Evolutionary conservation across 1,139 yeast genomes (phyloP).

Genomic region (Lodderomyces orthopsilosis): DNA sequence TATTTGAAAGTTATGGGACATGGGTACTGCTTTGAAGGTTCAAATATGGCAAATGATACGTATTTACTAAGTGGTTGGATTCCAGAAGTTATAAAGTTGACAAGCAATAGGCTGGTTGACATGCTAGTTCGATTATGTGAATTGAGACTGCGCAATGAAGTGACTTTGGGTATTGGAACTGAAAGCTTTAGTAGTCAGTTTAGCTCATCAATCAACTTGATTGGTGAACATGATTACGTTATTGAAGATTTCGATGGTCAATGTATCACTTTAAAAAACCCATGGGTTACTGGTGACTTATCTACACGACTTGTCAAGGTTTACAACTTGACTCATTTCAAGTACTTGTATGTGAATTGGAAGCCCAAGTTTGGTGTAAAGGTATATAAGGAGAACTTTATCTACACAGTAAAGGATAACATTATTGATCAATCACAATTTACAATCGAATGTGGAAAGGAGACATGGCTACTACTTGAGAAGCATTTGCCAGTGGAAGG

Average conservation of each 20-base stretch:
- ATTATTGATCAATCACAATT: constrained; percentile 50
- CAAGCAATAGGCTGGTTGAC: constrained; percentile 23
- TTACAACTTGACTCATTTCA: constrained; percentile 46
- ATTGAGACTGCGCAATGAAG: constrained; percentile 27
- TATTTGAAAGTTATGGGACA: constrained; percentile 59
- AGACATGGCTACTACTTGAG: constrained; percentile 54
- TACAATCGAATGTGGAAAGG: constrained; percentile 26
- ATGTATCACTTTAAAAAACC: constrained; percentile 30
- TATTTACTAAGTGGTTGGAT: constrained; percentile 68
- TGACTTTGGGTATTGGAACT: constrained; percentile 68
- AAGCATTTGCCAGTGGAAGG: constrained; percentile 23
- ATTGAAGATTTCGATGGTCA: constrained; percentile 15
- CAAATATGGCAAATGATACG: constrained; percentile 77
- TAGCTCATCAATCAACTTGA: constrained; percentile 36
- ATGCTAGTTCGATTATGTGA: constrained; percentile 32
- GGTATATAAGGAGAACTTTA: constrained; percentile 31
- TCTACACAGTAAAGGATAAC: constrained; percentile 19
- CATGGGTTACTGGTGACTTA: constrained; percentile 19
- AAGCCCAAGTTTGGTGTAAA: constrained; percentile 30
- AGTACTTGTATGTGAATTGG: constrained; percentile 69
- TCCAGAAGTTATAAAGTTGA: constrained; percentile 57
- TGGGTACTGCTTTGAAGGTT: constrained; percentile 68
- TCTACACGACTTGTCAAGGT: constrained; percentile 25
- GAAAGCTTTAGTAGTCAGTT: constrained; percentile 45
- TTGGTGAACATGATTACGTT: constrained; percentile 72